Evolutionary conservation across 768 basidiomycete genomes (phyloP).

Genomic region (Holtermanniella nyarrowii): DNA sequence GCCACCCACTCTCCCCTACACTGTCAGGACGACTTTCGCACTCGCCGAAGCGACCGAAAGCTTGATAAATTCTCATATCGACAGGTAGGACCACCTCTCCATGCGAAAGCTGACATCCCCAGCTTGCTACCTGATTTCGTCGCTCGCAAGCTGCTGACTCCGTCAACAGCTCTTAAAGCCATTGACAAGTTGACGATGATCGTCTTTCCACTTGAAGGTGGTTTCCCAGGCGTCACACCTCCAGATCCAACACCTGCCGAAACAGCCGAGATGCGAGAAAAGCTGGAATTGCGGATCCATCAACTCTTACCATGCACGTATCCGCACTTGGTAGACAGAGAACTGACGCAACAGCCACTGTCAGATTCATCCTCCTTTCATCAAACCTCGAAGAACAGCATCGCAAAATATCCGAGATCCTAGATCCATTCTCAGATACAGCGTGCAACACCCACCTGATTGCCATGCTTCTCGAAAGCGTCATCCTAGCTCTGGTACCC

Average conservation of each 20-base stretch:
- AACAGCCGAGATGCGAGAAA: constrained; percentile 50
- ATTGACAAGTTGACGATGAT: constrained; percentile 55
- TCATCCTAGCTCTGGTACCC: constrained; percentile 65
- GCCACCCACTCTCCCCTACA: too few relatives aligned
- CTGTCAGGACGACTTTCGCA: too few relatives aligned
- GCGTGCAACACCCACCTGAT: constrained; percentile 72
- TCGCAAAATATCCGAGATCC: constrained; percentile 41
- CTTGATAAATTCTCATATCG: too few relatives aligned
- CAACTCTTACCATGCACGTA: constrained; percentile 45
- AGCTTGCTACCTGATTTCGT: constrained; percentile 65
- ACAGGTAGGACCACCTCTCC: too few relatives aligned
- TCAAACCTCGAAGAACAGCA: too few relatives aligned
- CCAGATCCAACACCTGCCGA: constrained; percentile 69
- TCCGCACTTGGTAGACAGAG: too few relatives aligned
- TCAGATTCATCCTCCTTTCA: too few relatives aligned
- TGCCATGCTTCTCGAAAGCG: constrained; percentile 60
- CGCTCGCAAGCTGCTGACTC: constrained; percentile 49
- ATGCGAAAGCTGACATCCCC: constrained; percentile 7
- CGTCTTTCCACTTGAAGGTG: constrained; percentile 65
- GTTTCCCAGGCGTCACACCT: constrained; percentile 67
- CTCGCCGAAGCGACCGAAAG: too few relatives aligned
- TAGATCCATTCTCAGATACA: constrained; percentile 34
- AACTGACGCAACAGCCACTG: too few relatives aligned
- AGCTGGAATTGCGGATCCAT: constrained; percentile 43
- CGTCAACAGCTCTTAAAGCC: constrained; percentile 49